Evolutionary conservation across 73 alveolate genomes (phyloP).

Genomic region (Paramecium tetraurelia): DNA sequence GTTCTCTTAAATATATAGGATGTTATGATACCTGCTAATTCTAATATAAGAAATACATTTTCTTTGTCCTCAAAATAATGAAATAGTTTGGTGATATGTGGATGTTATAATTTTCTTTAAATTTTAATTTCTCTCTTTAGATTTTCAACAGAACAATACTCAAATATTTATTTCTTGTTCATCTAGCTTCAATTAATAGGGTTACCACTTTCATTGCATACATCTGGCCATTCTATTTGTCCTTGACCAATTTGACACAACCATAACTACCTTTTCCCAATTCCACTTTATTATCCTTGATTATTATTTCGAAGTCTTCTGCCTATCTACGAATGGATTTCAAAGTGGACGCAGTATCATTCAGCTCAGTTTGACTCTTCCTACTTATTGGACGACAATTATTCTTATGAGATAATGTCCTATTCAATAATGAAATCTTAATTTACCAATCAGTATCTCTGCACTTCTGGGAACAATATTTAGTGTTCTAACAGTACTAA

Average conservation of each 20-base stretch:
- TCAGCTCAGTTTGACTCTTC: neutral
- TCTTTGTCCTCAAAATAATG: slow-evolving; percentile 90
- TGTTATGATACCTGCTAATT: slow-evolving; percentile 60
- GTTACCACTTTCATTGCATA: slow-evolving; percentile 59
- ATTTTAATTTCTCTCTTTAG: slow-evolving; percentile 86
- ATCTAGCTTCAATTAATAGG: neutral
- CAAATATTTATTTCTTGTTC: slow-evolving; percentile 43
- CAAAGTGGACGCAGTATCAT: slow-evolving; percentile 10
- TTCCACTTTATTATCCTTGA: slow-evolving; percentile 23
- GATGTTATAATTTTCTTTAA: slow-evolving; percentile 88
- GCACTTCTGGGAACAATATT: neutral
- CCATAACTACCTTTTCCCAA: slow-evolving; percentile 56
- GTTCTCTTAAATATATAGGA: slow-evolving; percentile 39
- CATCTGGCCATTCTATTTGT: slow-evolving; percentile 32
- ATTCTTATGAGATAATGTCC: neutral
- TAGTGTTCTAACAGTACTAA: neutral
- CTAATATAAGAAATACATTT: slow-evolving; percentile 79
- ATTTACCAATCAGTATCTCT: neutral
- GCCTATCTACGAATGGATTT: neutral
- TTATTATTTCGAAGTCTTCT: neutral
- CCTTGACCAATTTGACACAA: slow-evolving; percentile 47
- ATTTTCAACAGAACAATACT: slow-evolving; percentile 53
- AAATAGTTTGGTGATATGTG: slow-evolving; percentile 81
- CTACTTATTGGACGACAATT: neutral
- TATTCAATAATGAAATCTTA: neutral